Conservation (phyloP, 345 rosid species). For the Eucalyptus microcorys region DNA sequence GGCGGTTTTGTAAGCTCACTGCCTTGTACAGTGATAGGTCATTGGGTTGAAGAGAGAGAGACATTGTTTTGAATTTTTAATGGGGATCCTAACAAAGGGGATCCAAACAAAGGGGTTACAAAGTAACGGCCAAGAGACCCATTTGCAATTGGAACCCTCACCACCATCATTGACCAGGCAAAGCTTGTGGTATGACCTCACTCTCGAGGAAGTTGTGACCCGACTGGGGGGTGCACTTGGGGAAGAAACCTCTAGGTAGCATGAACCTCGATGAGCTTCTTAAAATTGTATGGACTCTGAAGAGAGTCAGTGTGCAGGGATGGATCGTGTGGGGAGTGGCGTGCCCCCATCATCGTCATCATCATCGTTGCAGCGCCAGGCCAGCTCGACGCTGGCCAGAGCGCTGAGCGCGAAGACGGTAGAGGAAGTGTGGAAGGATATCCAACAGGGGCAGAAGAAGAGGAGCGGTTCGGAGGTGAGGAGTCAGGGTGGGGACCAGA, state of each 20-base stretch:
- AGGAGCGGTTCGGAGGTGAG: slow-evolving; percentile 16
- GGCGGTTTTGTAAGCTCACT: neutral
- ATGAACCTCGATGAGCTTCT: slow-evolving; percentile 58
- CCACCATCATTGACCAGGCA: slow-evolving; percentile 20
- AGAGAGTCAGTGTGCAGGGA: slow-evolving; percentile 9
- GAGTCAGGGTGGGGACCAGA: slow-evolving; percentile 8
- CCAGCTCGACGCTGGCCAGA: slow-evolving; percentile 27
- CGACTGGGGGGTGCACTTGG: slow-evolving; percentile 20
- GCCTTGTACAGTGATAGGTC: neutral
- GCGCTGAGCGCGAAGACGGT: slow-evolving; percentile 46
- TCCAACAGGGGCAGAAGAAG: slow-evolving; percentile 35
- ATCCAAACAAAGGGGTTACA: slow-evolving; percentile 51
- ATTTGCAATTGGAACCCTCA: neutral
- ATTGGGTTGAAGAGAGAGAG: neutral
- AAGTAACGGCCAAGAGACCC: slow-evolving; percentile 25
- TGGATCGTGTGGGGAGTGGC: neutral
- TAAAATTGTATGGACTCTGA: slow-evolving; percentile 29
- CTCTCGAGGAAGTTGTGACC: slow-evolving; percentile 32
- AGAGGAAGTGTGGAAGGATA: slow-evolving; percentile 57
- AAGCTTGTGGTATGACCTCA: slow-evolving; percentile 30
- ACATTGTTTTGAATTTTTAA: slow-evolving; percentile 1
- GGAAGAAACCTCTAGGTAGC: slow-evolving; percentile 33
- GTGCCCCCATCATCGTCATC: slow-evolving; percentile 1
- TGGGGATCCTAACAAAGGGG: slow-evolving; percentile 58
- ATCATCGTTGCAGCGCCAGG: slow-evolving; percentile 26